Evolutionary conservation across 176 grass and related monocot genomes (phyloP).

Genomic region (Alloteropsis semialata): DNA sequence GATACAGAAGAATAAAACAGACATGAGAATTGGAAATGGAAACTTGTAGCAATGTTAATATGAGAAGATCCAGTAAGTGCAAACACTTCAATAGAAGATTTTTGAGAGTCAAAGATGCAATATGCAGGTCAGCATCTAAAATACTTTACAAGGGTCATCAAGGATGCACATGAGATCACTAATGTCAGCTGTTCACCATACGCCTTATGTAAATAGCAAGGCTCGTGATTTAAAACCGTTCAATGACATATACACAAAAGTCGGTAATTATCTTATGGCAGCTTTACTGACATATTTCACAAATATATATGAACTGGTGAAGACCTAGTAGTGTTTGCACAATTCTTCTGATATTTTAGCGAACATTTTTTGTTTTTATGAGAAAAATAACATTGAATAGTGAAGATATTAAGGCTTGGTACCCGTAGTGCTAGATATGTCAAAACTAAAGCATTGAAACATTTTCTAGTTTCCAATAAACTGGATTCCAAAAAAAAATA

Average conservation of each 20-base stretch:
- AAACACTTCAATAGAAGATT: not conserved
- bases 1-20: constrained; percentile 24
- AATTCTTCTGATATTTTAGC: not conserved
- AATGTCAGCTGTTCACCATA: not conserved
- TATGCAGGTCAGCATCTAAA: not conserved
- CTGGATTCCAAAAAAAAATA: not conserved
- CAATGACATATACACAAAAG: not conserved
- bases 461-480: not conserved
- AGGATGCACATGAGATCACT: not conserved
- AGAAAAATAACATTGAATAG: not conserved
- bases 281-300: not conserved
- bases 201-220: not conserved
- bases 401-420: not conserved
- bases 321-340: not conserved
- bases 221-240: not conserved
- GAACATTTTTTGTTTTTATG: not conserved
- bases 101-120: not conserved
- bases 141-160: not conserved
- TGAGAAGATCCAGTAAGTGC: not conserved
- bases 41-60: not conserved
- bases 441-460: constrained; percentile 10
- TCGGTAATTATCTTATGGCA: too few relatives aligned
- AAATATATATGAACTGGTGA: not conserved
- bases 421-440: not conserved
- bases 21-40: constrained; percentile 35